Evolutionary conservation across 345 rosid genomes (phyloP), one percentile per base, ranked within the genome.

Genomic region (Mercurialis annua): DNA sequence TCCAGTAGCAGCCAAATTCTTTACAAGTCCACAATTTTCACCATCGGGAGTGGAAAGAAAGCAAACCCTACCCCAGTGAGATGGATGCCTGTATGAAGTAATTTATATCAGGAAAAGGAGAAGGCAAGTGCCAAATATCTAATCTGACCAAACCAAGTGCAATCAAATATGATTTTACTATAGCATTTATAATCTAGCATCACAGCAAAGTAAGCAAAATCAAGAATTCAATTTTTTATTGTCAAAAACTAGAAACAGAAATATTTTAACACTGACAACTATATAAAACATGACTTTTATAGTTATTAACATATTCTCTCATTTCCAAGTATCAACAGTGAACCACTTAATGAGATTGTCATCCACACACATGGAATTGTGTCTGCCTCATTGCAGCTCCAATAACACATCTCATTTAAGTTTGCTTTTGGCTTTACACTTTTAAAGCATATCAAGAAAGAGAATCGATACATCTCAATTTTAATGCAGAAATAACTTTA

Each of bases 51-150:
- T 93, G 15, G 99, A 90, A 53, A 90, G 81, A 78, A 90, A 87
- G 83, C 99, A 91, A 65, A 87, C 86, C 78, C 86, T 89, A 63
- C 99, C 99, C 97, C 99, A 89, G 63, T 93, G 99, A 68, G 99
- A 90, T 64, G 99, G 99, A 74, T 89, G 96, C 71, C 98, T 89
- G 85, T 70, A 38, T 17, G 56, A 62, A 80, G 53, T 69, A 76
- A 63, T 60, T 26, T 42, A 71, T 16, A 67, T 69, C 59, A 71
- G 43, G 55, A 54, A 73, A 62, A 42, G 17, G 33, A 61, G 24
- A 23, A 54, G n/a, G 23, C 56, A n/a, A 58, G 30, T 26, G 49
- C 58, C 59, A 23, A 40, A 44, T 36, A 30, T 18, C 40, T 59
- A 31, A 48, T 43, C 53, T 33, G 30, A 47, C 26, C 59, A 18